A percentile compares a stretch with the other conserved stretches of the same genome.
Evolutionary conservation across 1,284 basidiomycete genomes (phyloP).

Genomic region (Trametes hirsuta): DNA sequence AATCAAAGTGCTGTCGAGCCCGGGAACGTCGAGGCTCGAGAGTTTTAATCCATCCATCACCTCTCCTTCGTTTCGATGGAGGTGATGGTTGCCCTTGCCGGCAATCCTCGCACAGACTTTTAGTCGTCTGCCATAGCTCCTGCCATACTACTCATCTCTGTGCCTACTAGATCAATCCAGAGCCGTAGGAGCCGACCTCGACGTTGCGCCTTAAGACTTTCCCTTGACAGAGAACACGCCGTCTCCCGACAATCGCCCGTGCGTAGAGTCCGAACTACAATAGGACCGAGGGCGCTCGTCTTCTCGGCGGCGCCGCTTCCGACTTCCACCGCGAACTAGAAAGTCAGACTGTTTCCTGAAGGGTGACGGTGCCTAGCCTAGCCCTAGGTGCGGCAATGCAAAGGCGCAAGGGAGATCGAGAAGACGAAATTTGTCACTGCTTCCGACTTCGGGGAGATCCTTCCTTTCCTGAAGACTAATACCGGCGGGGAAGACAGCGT

Average conservation of each 20-base stretch:
- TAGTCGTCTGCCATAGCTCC: neutral
- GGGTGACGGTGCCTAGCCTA: slow-evolving; percentile 14
- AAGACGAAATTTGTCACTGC: slow-evolving; percentile 15
- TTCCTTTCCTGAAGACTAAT: neutral
- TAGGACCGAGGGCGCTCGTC: neutral
- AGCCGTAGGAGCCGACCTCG: neutral
- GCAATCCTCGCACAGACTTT: neutral
- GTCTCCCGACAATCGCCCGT: slow-evolving; percentile 16
- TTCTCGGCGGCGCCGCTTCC: neutral
- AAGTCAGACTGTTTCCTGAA: neutral
- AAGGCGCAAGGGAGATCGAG: slow-evolving; percentile 9
- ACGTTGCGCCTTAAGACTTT: neutral
- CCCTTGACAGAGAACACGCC: neutral
- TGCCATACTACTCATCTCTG: too few species aligned
- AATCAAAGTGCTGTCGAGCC: neutral
- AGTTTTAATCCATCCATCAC: neutral
- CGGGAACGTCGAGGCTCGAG: neutral
- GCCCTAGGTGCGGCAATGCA: neutral
- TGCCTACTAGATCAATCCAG: neutral
- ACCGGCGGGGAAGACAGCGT: neutral
- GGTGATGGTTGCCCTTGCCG: too few species aligned
- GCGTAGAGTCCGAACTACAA: neutral
- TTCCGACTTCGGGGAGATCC: slow-evolving; percentile 8
- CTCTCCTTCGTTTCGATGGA: neutral
- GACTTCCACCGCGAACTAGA: slow-evolving; percentile 3